phyloP scores from a whole-genome alignment of 2,329 filamentous ascomycete genomes.

The Nothophaeocryptopus gaeumannii region DNA sequence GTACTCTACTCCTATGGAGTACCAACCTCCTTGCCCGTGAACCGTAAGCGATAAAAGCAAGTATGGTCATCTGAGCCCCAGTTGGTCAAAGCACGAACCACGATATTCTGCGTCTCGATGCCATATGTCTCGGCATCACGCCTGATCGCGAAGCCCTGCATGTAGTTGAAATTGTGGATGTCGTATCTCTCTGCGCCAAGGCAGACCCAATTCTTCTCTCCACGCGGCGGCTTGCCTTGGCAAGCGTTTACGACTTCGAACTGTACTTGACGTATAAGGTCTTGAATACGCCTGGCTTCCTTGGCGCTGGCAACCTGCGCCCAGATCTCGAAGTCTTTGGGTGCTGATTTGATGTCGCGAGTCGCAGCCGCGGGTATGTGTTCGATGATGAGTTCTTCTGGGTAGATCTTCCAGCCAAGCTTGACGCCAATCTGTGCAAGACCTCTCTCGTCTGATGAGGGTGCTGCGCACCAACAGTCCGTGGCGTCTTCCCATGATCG shows the following conservation, averaged over 20 bases:
- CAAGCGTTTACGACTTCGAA: too few relatives aligned
- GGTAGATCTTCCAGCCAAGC: constrained; percentile 37
- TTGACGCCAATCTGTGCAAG: constrained; percentile 64
- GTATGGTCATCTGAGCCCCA: constrained; percentile 44
- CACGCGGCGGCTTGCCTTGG: constrained; percentile 18
- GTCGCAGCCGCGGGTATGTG: constrained; percentile 43
- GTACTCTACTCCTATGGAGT: not conserved
- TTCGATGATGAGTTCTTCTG: constrained; percentile 45
- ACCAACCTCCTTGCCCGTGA: constrained; percentile 39
- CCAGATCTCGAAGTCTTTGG: constrained; percentile 47
- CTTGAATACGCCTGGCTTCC: constrained; percentile 20
- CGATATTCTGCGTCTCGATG: constrained; percentile 34
- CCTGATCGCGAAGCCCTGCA: constrained; percentile 42
- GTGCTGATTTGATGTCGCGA: constrained; percentile 41
- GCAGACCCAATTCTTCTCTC: constrained; percentile 37
- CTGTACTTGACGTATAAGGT: not conserved
- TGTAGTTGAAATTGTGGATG: constrained; percentile 39
- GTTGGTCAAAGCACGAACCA: constrained; percentile 43
- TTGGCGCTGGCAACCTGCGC: constrained; percentile 31
- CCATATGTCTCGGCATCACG: constrained; percentile 24
- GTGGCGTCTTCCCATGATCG: constrained; percentile 71
- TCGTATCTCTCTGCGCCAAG: constrained; percentile 43
- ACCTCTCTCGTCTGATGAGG: constrained; percentile 45
- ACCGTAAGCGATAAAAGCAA: constrained; percentile 47
- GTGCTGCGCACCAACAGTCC: constrained; percentile 79